Evolutionary conservation across 2,329 filamentous ascomycete species (phyloP).

Genomic region (Ascocoryne sarcoides): DNA sequence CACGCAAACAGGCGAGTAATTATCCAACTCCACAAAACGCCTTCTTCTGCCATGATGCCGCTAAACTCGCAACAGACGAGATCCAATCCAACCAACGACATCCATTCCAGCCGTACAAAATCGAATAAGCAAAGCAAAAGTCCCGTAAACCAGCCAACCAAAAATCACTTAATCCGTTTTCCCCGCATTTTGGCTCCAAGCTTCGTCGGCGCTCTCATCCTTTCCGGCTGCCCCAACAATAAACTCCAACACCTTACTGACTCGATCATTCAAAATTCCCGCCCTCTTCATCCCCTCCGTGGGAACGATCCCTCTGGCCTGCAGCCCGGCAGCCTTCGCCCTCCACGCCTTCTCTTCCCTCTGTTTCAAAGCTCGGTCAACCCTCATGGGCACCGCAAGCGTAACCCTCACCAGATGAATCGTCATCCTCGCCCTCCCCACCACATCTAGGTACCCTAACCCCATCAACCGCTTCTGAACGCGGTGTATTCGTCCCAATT

Average conservation of each 20-base stretch:
- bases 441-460: conserved; percentile 32
- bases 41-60: no score
- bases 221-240: conserved; percentile 33
- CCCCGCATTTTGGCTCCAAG: conserved; percentile 24
- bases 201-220: conserved; percentile 32
- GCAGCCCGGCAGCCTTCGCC: conserved; percentile 30
- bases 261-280: conserved; percentile 32
- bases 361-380: conserved; percentile 31
- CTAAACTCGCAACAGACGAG: no score
- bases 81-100: no score
- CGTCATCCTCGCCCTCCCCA: conserved; percentile 30
- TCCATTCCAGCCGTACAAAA: no score
- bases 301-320: conserved; percentile 27
- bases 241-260: conserved; percentile 33
- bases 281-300: conserved; percentile 22
- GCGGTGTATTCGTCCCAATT: conserved; percentile 31
- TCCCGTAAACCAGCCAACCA: no score
- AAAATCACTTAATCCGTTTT: conserved; percentile 4
- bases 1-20: no score
- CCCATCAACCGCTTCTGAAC: conserved; percentile 32
- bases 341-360: conserved; percentile 31
- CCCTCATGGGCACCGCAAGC: conserved; percentile 32
- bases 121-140: no score
- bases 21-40: no score
- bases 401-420: conserved; percentile 32